Evolutionary conservation across 108 stramenopile species (phyloP).

Genomic region (Cyclostephanos invisitatus): DNA sequence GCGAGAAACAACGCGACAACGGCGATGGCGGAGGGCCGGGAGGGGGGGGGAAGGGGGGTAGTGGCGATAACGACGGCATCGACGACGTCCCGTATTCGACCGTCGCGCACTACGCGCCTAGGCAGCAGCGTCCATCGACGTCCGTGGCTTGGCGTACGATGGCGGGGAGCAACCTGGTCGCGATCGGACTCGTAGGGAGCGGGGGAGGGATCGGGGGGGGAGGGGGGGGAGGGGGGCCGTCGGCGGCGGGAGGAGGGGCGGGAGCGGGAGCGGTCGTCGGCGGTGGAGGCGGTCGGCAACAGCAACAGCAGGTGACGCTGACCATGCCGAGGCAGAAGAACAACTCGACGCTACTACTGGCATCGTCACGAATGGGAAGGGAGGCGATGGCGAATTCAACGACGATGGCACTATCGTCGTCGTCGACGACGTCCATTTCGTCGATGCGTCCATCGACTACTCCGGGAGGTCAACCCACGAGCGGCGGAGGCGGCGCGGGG

Average conservation of each 20-base stretch:
- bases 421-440: neutral
- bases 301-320: neutral
- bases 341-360: neutral
- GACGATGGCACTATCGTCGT: neutral
- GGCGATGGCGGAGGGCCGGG: no score
- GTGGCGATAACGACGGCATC: slow-evolving; percentile 13
- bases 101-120: slow-evolving; percentile 66
- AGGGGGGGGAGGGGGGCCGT: slow-evolving; percentile 54
- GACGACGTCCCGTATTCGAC: slow-evolving; percentile 38
- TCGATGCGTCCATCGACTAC: neutral
- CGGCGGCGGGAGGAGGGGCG: slow-evolving; percentile 41
- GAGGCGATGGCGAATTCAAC: no score
- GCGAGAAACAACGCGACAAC: neutral
- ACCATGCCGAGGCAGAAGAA: neutral
- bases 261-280: slow-evolving; percentile 2
- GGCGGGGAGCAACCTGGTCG: slow-evolving; percentile 48
- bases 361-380: no score
- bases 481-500: slow-evolving; percentile 12
- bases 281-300: slow-evolving; percentile 8
- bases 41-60: no score
- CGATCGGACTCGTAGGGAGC: slow-evolving; percentile 62
- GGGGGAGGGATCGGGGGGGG: slow-evolving; percentile 17
- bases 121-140: slow-evolving; percentile 71
- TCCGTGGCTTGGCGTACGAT: slow-evolving; percentile 66
- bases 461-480: neutral